phyloP scores from a whole-genome alignment of 2,329 filamentous ascomycete species.

The Calonectria henricotiae region DNA sequence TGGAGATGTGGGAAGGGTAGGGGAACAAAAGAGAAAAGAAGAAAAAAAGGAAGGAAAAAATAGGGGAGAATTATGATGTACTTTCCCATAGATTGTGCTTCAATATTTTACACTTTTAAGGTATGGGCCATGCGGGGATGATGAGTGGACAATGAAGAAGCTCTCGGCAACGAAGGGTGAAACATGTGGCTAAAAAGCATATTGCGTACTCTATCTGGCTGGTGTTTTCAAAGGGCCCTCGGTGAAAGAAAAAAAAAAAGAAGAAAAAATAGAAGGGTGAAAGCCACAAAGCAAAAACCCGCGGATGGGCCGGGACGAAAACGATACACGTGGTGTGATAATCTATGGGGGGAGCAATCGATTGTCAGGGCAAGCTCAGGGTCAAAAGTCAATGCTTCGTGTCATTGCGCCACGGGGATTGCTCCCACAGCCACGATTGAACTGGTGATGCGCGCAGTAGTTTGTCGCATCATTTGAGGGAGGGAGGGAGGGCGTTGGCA shows the following conservation, averaged over 20 bases:
- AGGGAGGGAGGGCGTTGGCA: neutral
- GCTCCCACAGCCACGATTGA: constrained; percentile 14
- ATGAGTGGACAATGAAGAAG: constrained; percentile 2
- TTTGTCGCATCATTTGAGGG: constrained; percentile 2
- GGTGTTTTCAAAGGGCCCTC: neutral
- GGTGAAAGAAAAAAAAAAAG: neutral
- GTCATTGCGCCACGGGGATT: neutral
- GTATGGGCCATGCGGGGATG: neutral
- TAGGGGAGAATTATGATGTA: neutral
- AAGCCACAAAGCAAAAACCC: neutral
- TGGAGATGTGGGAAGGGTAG: neutral
- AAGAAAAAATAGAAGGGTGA: neutral
- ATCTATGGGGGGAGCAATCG: neutral
- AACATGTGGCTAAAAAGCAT: constrained; percentile 10
- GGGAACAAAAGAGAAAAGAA: too few species aligned
- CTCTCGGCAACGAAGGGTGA: constrained; percentile 8
- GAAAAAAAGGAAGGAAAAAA: neutral
- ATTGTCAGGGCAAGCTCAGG: constrained; percentile 12
- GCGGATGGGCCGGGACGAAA: neutral
- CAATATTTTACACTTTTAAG: constrained; percentile 11
- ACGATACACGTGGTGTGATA: neutral
- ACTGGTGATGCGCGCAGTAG: constrained; percentile 12
- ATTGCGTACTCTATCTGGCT: neutral
- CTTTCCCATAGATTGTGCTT: constrained; percentile 2
- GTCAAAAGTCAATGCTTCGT: constrained; percentile 20